Evolutionary conservation across 2,329 filamentous ascomycete genomes (phyloP).

Genomic region (Calonectria honghensis): DNA sequence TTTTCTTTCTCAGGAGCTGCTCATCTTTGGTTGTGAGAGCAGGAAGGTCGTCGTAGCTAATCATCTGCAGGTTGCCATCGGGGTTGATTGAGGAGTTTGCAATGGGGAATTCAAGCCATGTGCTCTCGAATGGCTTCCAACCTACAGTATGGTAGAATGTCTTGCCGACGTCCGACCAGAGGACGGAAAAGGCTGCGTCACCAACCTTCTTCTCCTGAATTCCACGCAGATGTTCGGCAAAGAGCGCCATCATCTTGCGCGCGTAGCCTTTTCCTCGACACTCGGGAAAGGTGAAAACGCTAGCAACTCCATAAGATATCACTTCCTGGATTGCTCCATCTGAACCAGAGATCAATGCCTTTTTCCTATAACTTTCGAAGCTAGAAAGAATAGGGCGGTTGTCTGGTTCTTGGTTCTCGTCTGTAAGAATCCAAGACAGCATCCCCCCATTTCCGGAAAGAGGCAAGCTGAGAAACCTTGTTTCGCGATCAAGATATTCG

Average conservation of each 20-base stretch:
- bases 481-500: slow-evolving; percentile 77
- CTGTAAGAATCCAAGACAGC: slow-evolving; percentile 79
- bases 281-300: slow-evolving; percentile 83
- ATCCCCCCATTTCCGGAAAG: slow-evolving; percentile 76
- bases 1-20: slow-evolving; percentile 71
- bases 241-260: slow-evolving; percentile 81
- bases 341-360: slow-evolving; percentile 67
- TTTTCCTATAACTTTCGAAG: slow-evolving; percentile 79
- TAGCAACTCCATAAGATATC: slow-evolving; percentile 83
- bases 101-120: slow-evolving; percentile 78
- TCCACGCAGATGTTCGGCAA: slow-evolving; percentile 67
- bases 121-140: slow-evolving; percentile 84
- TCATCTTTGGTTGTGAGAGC: slow-evolving; percentile 80
- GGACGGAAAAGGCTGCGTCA: slow-evolving; percentile 79
- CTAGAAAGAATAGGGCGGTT: slow-evolving; percentile 75
- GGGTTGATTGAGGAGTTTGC: slow-evolving; percentile 54
- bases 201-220: slow-evolving; percentile 54
- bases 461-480: slow-evolving; percentile 73
- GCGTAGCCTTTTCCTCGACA: slow-evolving; percentile 86
- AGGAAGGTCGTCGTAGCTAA: slow-evolving; percentile 77
- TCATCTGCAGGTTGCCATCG: slow-evolving; percentile 58
- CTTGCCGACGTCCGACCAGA: slow-evolving; percentile 92
- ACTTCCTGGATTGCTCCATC: slow-evolving; percentile 68
- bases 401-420: slow-evolving; percentile 60
- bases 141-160: slow-evolving; percentile 85